A percentile compares a stretch with the other conserved stretches of the same genome.
Conservation (phyloP, 345 rosid species). For the Pistacia integerrima region DNA sequence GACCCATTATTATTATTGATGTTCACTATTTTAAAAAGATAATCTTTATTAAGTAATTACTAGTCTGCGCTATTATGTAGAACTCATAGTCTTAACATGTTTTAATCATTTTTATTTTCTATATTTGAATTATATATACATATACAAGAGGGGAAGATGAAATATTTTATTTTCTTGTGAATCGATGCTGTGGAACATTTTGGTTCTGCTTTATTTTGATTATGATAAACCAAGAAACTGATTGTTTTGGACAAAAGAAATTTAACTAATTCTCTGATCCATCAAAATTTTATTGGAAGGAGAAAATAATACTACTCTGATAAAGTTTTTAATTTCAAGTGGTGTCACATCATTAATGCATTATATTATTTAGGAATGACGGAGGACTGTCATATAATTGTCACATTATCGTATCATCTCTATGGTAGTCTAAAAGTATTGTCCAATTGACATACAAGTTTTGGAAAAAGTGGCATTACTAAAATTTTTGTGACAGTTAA, state of each 20-base stretch:
- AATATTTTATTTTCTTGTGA: not conserved
- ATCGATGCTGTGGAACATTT: not conserved
- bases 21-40: not conserved
- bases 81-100: constrained; percentile 4
- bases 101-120: not conserved
- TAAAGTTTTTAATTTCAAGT: not conserved
- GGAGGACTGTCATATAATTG: too few species aligned
- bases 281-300: constrained; percentile 36
- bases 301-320: constrained; percentile 18
- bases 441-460: too few species aligned
- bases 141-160: not conserved
- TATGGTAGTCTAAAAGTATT: too few species aligned
- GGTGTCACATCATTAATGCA: too few species aligned
- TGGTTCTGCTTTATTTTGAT: too few species aligned
- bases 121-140: not conserved
- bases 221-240: too few species aligned
- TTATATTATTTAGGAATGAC: too few species aligned
- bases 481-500: not conserved
- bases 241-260: too few species aligned
- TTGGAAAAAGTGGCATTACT: not conserved
- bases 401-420: too few species aligned
- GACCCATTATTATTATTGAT: not conserved
- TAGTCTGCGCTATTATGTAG: not conserved
- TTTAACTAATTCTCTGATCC: too few species aligned
- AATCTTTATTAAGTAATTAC: not conserved